Evolutionary conservation across 2,329 filamentous ascomycete species (phyloP).

Genomic region (Nigrospora osmanthi): DNA sequence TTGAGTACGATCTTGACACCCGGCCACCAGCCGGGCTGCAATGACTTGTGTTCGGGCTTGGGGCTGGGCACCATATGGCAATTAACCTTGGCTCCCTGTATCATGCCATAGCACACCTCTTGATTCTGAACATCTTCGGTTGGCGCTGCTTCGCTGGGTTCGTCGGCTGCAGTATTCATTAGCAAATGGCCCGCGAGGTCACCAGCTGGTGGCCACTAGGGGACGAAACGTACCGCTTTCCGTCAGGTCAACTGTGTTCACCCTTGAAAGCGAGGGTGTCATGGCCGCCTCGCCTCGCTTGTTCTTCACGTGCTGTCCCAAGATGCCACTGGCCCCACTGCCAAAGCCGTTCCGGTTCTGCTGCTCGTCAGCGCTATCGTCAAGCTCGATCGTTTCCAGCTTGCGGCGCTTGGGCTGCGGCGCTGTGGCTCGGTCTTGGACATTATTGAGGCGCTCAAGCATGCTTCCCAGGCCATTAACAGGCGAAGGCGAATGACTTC

Average conservation of each 20-base stretch:
- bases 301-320: slow-evolving; percentile 61
- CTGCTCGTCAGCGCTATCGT: slow-evolving; percentile 1
- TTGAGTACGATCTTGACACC: slow-evolving; percentile 65
- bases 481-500: slow-evolving; percentile 4
- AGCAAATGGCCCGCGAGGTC: too few relatives aligned
- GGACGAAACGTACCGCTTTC: slow-evolving; percentile 28
- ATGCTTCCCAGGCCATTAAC: slow-evolving; percentile 46
- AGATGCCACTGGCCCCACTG: slow-evolving; percentile 43
- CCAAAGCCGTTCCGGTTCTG: slow-evolving; percentile 32
- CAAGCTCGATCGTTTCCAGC: slow-evolving; percentile 36
- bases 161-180: slow-evolving; percentile 19
- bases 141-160: slow-evolving; percentile 51
- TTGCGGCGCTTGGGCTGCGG: slow-evolving; percentile 62
- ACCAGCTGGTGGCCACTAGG: too few relatives aligned
- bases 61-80: slow-evolving; percentile 61
- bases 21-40: slow-evolving; percentile 61
- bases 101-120: slow-evolving; percentile 74
- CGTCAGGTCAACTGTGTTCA: slow-evolving; percentile 51
- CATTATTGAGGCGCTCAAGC: slow-evolving; percentile 69
- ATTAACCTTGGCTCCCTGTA: slow-evolving; percentile 60
- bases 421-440: slow-evolving; percentile 54
- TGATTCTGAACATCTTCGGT: slow-evolving; percentile 54
- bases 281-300: slow-evolving; percentile 37
- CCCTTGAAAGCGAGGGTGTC: slow-evolving; percentile 11
- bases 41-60: slow-evolving; percentile 52